Evolutionary conservation across 2,329 filamentous ascomycete genomes (phyloP).

Genomic region (Pezicula carpinea): DNA sequence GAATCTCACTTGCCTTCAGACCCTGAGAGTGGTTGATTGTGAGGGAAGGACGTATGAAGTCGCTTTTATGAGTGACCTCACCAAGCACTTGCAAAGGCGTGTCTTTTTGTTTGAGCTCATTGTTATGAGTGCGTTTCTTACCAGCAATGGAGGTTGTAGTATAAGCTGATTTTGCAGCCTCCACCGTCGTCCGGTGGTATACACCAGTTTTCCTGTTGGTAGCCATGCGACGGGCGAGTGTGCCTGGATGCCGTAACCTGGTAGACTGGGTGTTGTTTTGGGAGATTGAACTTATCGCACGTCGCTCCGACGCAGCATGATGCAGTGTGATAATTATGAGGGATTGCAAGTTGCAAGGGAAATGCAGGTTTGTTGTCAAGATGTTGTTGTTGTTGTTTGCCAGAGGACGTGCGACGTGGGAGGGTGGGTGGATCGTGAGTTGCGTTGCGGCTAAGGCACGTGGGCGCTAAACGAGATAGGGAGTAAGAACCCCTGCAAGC

Average conservation of each 20-base stretch:
- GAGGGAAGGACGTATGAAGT: conserved; percentile 14
- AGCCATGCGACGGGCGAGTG: conserved; percentile 6
- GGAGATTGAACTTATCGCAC: no score
- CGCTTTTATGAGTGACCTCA: conserved; percentile 11
- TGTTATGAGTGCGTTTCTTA: conserved; percentile 18
- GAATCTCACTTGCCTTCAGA: conserved; percentile 43
- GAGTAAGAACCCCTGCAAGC: no score
- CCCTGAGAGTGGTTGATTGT: conserved; percentile 9
- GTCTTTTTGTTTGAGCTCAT: conserved; percentile 8
- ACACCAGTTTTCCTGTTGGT: conserved; percentile 12
- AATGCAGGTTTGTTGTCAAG: no score
- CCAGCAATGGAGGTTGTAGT: conserved; percentile 17
- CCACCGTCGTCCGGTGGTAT: conserved; percentile 20
- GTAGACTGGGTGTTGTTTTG: background rate
- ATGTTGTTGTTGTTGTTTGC: no score
- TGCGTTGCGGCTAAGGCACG: no score
- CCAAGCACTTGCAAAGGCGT: background rate
- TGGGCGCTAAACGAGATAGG: no score
- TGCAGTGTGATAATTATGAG: no score
- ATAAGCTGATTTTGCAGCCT: conserved; percentile 11
- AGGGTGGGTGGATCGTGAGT: no score
- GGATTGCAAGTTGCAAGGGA: no score
- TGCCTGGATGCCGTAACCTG: background rate
- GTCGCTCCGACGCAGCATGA: no score
- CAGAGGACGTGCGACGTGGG: no score